Evolutionary conservation across 1,284 basidiomycete genomes (phyloP).

Genomic region (Hemileia vastatrix): DNA sequence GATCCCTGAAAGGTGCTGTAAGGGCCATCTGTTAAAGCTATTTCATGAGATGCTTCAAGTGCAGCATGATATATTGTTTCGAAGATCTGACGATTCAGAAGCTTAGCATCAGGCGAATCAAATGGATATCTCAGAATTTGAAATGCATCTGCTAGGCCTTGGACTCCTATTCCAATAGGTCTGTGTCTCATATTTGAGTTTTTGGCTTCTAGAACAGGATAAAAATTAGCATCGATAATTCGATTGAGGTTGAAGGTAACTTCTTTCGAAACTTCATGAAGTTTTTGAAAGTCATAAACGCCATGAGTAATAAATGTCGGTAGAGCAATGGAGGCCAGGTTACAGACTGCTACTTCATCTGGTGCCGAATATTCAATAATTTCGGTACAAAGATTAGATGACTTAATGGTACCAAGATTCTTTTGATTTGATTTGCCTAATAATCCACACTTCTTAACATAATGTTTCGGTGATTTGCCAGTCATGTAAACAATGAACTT

Average conservation of each 20-base stretch:
- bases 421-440: conserved; percentile 92
- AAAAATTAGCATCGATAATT: conserved; percentile 85
- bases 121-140: conserved; percentile 96
- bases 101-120: conserved; percentile 75
- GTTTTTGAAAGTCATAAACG: conserved; percentile 71
- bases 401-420: conserved; percentile 98
- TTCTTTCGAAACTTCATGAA: conserved; percentile 84
- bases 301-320: conserved; percentile 51
- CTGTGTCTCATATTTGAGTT: conserved; percentile 95
- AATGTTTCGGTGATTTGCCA: neutral
- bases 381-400: conserved; percentile 97
- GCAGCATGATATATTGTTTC: conserved; percentile 98
- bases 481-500: conserved; percentile 24
- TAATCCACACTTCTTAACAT: no score
- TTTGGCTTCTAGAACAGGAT: conserved; percentile 82
- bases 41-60: conserved; percentile 80
- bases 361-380: conserved; percentile 98
- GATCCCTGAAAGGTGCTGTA: conserved; percentile 90
- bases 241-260: conserved; percentile 87
- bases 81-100: conserved; percentile 91
- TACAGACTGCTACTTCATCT: conserved; percentile 98
- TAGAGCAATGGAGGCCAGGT: conserved; percentile 91
- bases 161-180: conserved; percentile 94
- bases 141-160: conserved; percentile 96
- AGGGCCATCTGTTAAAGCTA: conserved; percentile 69